Percentiles rank a stretch among this genome's conserved stretches.
Conservation (phyloP, 2,329 filamentous ascomycete genomes). For the Exophiala xenobiotica region DNA sequence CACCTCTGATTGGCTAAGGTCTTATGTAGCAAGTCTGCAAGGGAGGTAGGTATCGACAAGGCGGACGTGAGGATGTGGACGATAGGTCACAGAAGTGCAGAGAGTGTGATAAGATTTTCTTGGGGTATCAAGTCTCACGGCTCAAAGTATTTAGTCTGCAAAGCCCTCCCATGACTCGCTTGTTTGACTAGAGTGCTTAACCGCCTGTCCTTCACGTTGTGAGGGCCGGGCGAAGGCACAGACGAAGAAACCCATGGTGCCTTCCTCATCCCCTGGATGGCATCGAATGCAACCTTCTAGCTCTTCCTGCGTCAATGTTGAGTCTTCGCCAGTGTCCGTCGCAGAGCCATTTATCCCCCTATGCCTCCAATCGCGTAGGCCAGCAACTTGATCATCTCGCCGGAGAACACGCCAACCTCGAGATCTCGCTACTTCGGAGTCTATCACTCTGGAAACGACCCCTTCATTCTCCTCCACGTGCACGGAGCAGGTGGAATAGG, state of each 20-base stretch:
- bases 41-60: no score
- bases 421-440: constrained; percentile 63
- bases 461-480: constrained; percentile 85
- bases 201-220: constrained; percentile 20
- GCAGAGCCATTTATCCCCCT: constrained; percentile 51
- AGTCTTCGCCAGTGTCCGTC: constrained; percentile 21
- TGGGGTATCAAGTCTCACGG: not conserved
- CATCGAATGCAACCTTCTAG: constrained; percentile 76
- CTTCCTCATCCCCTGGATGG: constrained; percentile 74
- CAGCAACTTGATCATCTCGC: constrained; percentile 70
- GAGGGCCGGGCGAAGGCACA: constrained; percentile 70
- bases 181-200: constrained; percentile 31
- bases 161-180: constrained; percentile 49
- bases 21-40: no score
- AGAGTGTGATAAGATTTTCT: not conserved
- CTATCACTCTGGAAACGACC: constrained; percentile 72
- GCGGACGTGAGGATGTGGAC: not conserved
- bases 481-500: constrained; percentile 92
- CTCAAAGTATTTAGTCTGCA: constrained; percentile 21
- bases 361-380: constrained; percentile 73
- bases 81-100: not conserved
- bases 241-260: constrained; percentile 95
- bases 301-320: constrained; percentile 44
- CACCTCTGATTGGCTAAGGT: no score
- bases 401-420: constrained; percentile 76